These are phyloP conservation scores for Chloroidium sp. DNA, from an alignment of 163 green algal species.

Conservation along the genomic window DNA sequence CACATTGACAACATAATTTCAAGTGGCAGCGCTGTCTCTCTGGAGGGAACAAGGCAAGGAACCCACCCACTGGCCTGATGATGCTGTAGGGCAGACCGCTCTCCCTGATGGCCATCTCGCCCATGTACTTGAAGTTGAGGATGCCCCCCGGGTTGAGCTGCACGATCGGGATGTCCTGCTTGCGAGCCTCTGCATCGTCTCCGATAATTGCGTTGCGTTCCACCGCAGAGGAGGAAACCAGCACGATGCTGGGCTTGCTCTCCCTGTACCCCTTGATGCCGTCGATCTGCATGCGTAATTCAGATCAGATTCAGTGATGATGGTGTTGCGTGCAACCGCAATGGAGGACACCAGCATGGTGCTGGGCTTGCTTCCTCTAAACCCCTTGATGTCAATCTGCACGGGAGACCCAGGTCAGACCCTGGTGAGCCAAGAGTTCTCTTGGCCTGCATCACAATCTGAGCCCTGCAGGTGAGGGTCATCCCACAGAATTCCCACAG, in stretches of 20 bases:
- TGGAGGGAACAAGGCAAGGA: too few species aligned
- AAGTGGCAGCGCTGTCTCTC: too few species aligned
- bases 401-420: conserved; percentile 2
- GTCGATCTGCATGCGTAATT: conserved; percentile 13
- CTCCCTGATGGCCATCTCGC: conserved; percentile 51
- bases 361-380: conserved; percentile 39
- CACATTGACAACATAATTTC: not conserved
- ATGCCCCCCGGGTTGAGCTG: conserved; percentile 74
- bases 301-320: conserved; percentile 47
- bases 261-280: conserved; percentile 56
- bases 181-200: conserved; percentile 57
- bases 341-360: conserved; percentile 56
- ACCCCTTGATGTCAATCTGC: conserved; percentile 42
- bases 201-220: conserved; percentile 80
- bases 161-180: conserved; percentile 69
- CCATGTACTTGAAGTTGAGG: conserved; percentile 83
- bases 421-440: conserved; percentile 17
- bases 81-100: conserved; percentile 65
- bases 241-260: conserved; percentile 47
- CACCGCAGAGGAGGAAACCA: conserved; percentile 58
- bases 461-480: too few species aligned
- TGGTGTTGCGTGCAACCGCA: conserved; percentile 74
- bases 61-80: conserved; percentile 34
- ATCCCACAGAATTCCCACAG: too few species aligned
- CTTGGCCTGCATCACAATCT: too few species aligned